Conservation (phyloP, 257 asterid species). For the Voacanga thouarsii region DNA sequence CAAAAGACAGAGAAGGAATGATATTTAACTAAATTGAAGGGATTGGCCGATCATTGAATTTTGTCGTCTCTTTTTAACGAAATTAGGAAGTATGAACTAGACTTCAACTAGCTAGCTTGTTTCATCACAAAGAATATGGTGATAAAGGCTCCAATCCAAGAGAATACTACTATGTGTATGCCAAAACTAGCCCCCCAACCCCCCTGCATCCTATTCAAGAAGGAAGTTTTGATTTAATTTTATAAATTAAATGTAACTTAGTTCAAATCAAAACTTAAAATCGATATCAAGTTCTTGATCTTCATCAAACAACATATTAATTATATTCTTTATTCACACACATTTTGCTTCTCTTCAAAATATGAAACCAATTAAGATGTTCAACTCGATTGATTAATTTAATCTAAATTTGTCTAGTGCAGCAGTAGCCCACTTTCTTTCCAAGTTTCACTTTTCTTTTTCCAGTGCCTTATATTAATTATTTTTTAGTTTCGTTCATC, state of each 20-base stretch:
- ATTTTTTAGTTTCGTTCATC: background rate
- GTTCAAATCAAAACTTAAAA: background rate
- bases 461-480: background rate
- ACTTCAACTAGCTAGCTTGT: background rate
- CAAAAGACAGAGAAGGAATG: conserved; percentile 7
- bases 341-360: no score
- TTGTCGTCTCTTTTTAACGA: background rate
- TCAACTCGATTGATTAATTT: no score
- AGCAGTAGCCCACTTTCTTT: background rate
- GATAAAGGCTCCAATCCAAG: conserved; percentile 15
- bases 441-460: conserved; percentile 1
- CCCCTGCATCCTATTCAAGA: background rate
- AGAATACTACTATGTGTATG: background rate
- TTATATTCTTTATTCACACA: no score
- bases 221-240: no score
- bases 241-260: no score
- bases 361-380: no score
- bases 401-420: background rate
- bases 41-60: background rate
- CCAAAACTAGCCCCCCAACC: no score
- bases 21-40: background rate
- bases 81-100: background rate
- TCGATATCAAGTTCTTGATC: background rate
- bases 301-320: no score
- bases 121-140: no score